Base-by-base conservation (phyloP, 768 basidiomycete species). In the Tylopilus intermedius region DNA sequence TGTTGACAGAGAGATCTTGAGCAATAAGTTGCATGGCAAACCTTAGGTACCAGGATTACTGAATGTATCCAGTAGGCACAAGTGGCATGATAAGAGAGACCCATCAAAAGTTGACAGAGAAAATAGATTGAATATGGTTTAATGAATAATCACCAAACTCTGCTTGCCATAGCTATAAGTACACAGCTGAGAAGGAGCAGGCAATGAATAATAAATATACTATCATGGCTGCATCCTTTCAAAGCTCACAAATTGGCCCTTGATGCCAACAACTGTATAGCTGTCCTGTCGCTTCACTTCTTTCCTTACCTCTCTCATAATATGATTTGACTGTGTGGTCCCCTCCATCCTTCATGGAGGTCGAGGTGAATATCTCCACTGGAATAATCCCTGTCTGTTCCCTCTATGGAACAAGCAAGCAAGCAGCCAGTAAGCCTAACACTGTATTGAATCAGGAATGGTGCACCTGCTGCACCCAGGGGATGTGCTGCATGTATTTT, bases 1-100 rank as follows among this genome's bases (percentile, higher is more conserved):
- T 75, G 39, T 68, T 61, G 10, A 84, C 68, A 1, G 63, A 54
- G 61, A 79, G 79, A 64, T 98, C 94, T 53, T 87, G 76, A 74
- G 82, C 82, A 54, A 97, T 90, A n/a, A 98, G 80, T 22, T 79
- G 74, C 37, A 86, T 74, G 1, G 86, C 90, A 18, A 0, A 86
- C 82, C 70, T 97, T 94, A 2, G 95, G 95, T 2, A 97, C 83
- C n/a, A 98, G 79, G 29, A 97, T 78, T 84, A 83, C 37, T 87
- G 83, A 35, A 92, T 76, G 63, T 94, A 95, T 53, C 90, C 86
- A 32, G 81, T 78, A 0, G 83, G 75, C 1, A 82, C 80, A 22
- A 97, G 78, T 0, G 94, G 87, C 0, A 74, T 67, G 24, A 83
- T 78, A 9, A 18, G 18, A 75, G 67, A n/a, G 70, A 63, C 0